These are phyloP conservation scores for Sporothrix curviconia DNA, from an alignment of 2,329 filamentous ascomycete genomes.

Conservation along the genomic window DNA sequence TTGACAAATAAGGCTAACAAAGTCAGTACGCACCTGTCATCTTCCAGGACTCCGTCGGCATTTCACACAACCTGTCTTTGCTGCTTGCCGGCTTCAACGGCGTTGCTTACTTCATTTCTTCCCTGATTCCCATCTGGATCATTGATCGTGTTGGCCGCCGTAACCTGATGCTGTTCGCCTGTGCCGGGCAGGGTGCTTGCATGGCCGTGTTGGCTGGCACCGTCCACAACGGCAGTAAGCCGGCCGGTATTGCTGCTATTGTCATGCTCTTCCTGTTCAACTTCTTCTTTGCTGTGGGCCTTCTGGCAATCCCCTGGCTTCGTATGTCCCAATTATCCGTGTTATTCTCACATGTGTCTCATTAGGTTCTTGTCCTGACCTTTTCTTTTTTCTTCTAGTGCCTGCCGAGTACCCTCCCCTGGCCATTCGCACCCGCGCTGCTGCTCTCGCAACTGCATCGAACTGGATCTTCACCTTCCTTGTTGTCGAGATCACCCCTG, in stretches of 20 bases:
- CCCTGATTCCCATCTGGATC: slow-evolving; percentile 13
- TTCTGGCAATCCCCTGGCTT: slow-evolving; percentile 34
- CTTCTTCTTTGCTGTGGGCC: slow-evolving; percentile 25
- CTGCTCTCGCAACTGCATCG: slow-evolving; percentile 6
- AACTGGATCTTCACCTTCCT: slow-evolving; percentile 25
- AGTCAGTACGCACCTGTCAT: slow-evolving; percentile 8
- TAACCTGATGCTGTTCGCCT: slow-evolving; percentile 61
- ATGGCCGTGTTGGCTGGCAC: slow-evolving; percentile 56
- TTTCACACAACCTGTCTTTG: slow-evolving; percentile 10
- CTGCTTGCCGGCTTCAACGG: slow-evolving; percentile 10
- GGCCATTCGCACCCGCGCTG: slow-evolving; percentile 18
- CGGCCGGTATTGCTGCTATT: slow-evolving; percentile 59
- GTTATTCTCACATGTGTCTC: too few species aligned
- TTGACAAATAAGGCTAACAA: too few species aligned
- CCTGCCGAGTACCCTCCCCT: slow-evolving; percentile 28
- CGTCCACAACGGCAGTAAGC: slow-evolving; percentile 13
- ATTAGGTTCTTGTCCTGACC: too few species aligned
- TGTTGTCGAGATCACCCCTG: slow-evolving; percentile 32
- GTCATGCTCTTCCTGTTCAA: slow-evolving; percentile 44
- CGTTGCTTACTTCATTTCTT: slow-evolving; percentile 13
- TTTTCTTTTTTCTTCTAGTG: slow-evolving; percentile 18
- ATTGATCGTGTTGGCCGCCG: slow-evolving; percentile 65
- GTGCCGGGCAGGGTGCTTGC: slow-evolving; percentile 60
- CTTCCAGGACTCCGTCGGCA: slow-evolving; percentile 14
- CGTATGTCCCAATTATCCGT: too few species aligned